Base-by-base conservation (phyloP, 306 rosid genomes). In the Ceratonia siliqua region DNA sequence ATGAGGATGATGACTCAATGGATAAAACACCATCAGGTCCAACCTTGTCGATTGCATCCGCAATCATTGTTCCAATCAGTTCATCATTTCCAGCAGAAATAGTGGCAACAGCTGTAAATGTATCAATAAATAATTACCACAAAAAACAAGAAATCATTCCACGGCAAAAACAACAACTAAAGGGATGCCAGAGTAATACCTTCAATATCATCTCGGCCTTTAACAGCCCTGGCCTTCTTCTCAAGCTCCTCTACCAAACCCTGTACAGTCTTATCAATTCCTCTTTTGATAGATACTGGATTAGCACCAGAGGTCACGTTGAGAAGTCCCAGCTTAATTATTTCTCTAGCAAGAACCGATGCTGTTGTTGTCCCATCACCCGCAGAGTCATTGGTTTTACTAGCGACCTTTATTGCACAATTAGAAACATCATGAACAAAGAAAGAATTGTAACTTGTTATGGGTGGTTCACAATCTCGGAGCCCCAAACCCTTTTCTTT, bases 361-460 rank as follows among this genome's bases (percentile, higher is more conserved):
- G 99, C 99, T 4, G 99, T 95, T 8, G 99, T 95, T 1, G 99
- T 95, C 52, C 99, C 99, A 36, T 95, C 98, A 50, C 99, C 99
- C 7, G 99, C 98, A 17, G 99, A 90, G 79, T 95, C 99, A 58
- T 95, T 95, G 30, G 99, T 95, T 74, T 92, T 95, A 79, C 98
- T 95, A 1, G 99, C 99, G 74, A 95, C 99, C 99, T 95, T 45
- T 70, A 55, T 20, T 48, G 72, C 42, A 82, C 1, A 71, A 24
- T 42, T 45, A 48, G 48, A 35, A 49, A 6, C 27, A 35, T 2
- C 59, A 67, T 21, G 61, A 8, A 10, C 48, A 14, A 59, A 4
- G 61, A 27, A 30, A n/a, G n/a, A n/a, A n/a, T n/a, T n/a, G n/a
- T n/a, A n/a, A n/a, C n/a, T n/a, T n/a, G n/a, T n/a, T n/a, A n/a